These are phyloP conservation scores for Pseudocercospora macadamiae DNA, from an alignment of 2,329 filamentous ascomycete genomes.

Conservation along the genomic window DNA sequence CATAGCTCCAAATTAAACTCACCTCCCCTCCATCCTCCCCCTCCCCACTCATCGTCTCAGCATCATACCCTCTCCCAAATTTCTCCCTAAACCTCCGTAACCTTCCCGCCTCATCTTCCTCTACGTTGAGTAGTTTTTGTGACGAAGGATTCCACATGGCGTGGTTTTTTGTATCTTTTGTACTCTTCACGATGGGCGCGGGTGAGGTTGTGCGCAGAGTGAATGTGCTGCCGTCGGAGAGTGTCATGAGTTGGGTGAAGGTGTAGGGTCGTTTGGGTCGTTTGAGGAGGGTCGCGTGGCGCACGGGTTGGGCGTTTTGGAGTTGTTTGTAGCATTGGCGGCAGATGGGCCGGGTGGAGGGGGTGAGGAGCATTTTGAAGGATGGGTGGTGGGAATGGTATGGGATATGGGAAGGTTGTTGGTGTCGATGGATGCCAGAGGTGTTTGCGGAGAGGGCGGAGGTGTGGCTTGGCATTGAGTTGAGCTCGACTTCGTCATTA, in stretches of 20 bases:
- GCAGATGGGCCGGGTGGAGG: constrained; percentile 22
- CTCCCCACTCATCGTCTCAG: constrained; percentile 41
- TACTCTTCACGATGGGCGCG: constrained; percentile 60
- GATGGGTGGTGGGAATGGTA: constrained; percentile 5
- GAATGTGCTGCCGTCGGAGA: constrained; percentile 87
- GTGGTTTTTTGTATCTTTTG: constrained; percentile 88
- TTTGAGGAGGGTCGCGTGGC: constrained; percentile 80
- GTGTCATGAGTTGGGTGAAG: constrained; percentile 94
- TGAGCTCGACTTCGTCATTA: constrained; percentile 4
- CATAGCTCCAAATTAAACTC: constrained; percentile 29
- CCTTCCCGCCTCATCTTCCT: constrained; percentile 92
- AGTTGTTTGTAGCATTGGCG: constrained; percentile 15
- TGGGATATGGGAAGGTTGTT: neutral
- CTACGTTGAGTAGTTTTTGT: constrained; percentile 79
- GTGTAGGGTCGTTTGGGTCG: constrained; percentile 92
- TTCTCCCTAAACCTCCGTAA: constrained; percentile 81
- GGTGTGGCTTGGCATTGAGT: neutral
- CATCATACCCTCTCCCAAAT: constrained; percentile 85
- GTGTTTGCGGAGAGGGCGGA: constrained; percentile 1
- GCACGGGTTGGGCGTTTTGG: constrained; percentile 57
- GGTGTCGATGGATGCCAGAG: neutral
- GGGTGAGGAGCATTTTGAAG: constrained; percentile 25
- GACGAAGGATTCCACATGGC: constrained; percentile 87
- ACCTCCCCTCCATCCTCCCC: constrained; percentile 34
- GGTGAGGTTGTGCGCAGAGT: constrained; percentile 78